Base-by-base conservation (phyloP, 305 asterid genomes). In the Fraxinus greggii region DNA sequence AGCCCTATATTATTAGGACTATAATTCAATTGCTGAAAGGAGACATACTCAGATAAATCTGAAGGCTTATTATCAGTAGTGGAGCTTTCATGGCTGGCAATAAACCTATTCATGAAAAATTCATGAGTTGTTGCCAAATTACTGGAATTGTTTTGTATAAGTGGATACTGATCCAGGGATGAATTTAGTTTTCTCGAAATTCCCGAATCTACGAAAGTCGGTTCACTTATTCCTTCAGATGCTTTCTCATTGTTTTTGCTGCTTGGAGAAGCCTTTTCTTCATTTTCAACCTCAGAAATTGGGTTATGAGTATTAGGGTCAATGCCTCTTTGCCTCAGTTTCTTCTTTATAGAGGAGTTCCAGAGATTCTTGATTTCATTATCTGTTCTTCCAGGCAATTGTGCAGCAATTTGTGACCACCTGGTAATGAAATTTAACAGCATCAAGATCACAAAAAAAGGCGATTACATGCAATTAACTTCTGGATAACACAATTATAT, bases 361-460 rank as follows among this genome's bases (percentile, higher is more conserved):
- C 99, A 95, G 0, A 95, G 87, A 54, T 95, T 95, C 93, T 95
- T 95, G 76, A 95, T 95, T 48, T 95, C 99, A 29, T 95, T 95
- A 80, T 95, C 99, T 0, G 99, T 95, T 82, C 99, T 90, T 45
- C 99, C 98, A 0, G 99, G 98, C 82, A 95, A 79, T 48, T 95
- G 97, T 0, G 97, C 93, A 1, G 99, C 98, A 19, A 95, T 95
- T 78, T 95, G 99, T 0, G 99, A 95, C 99, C 99, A 94, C 84
- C 99, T 94, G 79, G 69, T 17, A 19, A 65, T 36, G 36, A 54
- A 65, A 65, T 65, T 26, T 26, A 65, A 65, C 72, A 65, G 32
- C 72, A 21, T 31, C 42, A 31, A 29, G 31, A 15, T 26, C 23
- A 70, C 26, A 2, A 70, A 15, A 13, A 31, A 31, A 17, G 1